phyloP scores from a whole-genome alignment of 345 rosid species.

The Clausena lansium region DNA sequence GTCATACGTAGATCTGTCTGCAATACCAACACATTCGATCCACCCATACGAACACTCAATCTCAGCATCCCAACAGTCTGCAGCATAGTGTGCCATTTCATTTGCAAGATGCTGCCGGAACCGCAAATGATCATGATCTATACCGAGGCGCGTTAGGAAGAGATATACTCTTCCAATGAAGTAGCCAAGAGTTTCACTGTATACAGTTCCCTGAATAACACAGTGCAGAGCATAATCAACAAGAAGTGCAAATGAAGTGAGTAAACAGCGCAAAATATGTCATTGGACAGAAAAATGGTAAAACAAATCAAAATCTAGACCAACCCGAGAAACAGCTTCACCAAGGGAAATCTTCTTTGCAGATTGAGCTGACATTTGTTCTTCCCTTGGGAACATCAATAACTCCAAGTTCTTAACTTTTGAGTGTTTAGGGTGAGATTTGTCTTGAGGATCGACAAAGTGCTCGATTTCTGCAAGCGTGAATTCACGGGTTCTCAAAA shows the following conservation, averaged over 20 bases:
- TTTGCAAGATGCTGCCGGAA: slow-evolving; percentile 96
- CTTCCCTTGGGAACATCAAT: slow-evolving; percentile 88
- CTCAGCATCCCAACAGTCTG: slow-evolving; percentile 99
- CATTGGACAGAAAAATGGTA: not conserved
- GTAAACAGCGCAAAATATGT: not conserved
- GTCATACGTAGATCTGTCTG: slow-evolving; percentile 95
- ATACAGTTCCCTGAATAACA: slow-evolving; percentile 65
- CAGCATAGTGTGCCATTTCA: slow-evolving; percentile 99
- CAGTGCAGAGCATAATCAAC: slow-evolving; percentile 11
- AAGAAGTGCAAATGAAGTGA: not conserved
- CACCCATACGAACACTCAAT: slow-evolving; percentile 92
- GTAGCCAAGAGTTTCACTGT: slow-evolving; percentile 91
- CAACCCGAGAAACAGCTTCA: slow-evolving; percentile 79
- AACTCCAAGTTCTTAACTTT: slow-evolving; percentile 69
- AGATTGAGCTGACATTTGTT: slow-evolving; percentile 81
- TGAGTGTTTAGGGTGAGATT: slow-evolving; percentile 76
- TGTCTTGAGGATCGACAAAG: slow-evolving; percentile 93
- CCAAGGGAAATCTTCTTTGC: slow-evolving; percentile 61
- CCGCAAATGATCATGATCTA: slow-evolving; percentile 68
- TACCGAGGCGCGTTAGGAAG: slow-evolving; percentile 76
- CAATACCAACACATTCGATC: slow-evolving; percentile 99
- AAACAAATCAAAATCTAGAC: slow-evolving; percentile 4
- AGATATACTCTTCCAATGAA: slow-evolving; percentile 94
- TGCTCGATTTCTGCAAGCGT: slow-evolving; percentile 96
- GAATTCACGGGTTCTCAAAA: slow-evolving; percentile 85